Conservation (phyloP, 441 rosid genomes). For the Populus hybrid region DNA sequence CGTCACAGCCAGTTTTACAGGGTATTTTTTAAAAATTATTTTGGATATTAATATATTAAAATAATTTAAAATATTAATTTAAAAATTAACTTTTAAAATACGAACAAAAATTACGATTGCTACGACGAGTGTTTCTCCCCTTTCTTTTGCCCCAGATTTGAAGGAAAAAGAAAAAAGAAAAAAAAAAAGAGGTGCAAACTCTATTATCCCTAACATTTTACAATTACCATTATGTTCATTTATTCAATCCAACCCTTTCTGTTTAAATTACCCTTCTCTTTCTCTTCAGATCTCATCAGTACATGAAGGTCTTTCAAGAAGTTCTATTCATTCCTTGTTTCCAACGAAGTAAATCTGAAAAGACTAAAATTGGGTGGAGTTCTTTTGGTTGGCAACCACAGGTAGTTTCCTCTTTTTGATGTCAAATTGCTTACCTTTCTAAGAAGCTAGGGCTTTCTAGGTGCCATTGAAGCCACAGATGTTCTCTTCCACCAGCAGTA, state of each 20-base stretch:
- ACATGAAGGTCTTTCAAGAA: background rate
- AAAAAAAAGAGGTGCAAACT: background rate
- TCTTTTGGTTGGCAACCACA: background rate
- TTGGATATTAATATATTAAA: too few species aligned
- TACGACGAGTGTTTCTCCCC: background rate
- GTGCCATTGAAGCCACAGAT: slow-evolving; percentile 15
- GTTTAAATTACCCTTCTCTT: background rate
- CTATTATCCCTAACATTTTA: background rate
- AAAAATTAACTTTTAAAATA: too few species aligned
- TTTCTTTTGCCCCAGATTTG: background rate
- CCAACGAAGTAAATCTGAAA: background rate
- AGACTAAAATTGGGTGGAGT: background rate
- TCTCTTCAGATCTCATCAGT: background rate
- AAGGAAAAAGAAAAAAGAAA: too few species aligned
- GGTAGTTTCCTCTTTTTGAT: background rate
- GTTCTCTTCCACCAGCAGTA: slow-evolving; percentile 25
- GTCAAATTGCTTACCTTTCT: background rate
- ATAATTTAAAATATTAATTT: too few species aligned
- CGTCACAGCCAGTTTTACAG: background rate
- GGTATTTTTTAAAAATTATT: background rate
- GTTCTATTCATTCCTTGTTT: background rate
- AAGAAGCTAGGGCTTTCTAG: slow-evolving; percentile 13
- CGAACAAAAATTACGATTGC: too few species aligned
- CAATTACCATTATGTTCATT: background rate
- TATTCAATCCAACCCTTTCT: background rate